Evolutionary conservation across 805 yeast species (phyloP).

Genomic region (Torulaspora microellipsoides): DNA sequence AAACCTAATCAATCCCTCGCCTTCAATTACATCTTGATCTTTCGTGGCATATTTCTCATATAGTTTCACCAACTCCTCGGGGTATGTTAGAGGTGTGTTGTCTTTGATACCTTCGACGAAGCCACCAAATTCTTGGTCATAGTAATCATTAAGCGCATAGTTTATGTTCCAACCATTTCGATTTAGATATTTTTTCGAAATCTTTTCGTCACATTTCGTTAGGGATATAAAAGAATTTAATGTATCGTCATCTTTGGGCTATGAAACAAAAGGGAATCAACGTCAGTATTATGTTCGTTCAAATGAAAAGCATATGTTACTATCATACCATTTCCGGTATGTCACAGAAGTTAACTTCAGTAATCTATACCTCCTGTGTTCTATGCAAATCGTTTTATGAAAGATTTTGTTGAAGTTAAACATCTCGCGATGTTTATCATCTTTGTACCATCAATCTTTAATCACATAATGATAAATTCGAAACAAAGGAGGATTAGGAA

Average conservation of each 20-base stretch:
- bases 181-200: constrained; percentile 23
- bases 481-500: background rate
- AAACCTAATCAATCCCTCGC: constrained; percentile 73
- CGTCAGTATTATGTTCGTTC: no score
- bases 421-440: constrained; percentile 3
- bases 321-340: no score
- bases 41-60: constrained; percentile 22
- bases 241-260: constrained; percentile 3
- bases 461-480: background rate
- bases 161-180: constrained; percentile 29
- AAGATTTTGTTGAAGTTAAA: background rate
- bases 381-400: no score
- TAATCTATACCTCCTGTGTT: no score
- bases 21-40: constrained; percentile 45
- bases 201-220: constrained; percentile 18
- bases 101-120: constrained; percentile 10
- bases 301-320: no score
- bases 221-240: constrained; percentile 18
- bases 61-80: constrained; percentile 16
- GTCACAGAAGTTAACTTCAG: no score
- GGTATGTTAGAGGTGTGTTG: constrained; percentile 11
- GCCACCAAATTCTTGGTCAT: constrained; percentile 27
- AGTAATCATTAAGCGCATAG: constrained; percentile 32
- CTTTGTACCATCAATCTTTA: constrained; percentile 4
- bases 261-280: background rate